These are phyloP conservation scores for Hyphopichia burtonii DNA, from an alignment of 1,139 yeast genomes.

Conservation along the genomic window DNA sequence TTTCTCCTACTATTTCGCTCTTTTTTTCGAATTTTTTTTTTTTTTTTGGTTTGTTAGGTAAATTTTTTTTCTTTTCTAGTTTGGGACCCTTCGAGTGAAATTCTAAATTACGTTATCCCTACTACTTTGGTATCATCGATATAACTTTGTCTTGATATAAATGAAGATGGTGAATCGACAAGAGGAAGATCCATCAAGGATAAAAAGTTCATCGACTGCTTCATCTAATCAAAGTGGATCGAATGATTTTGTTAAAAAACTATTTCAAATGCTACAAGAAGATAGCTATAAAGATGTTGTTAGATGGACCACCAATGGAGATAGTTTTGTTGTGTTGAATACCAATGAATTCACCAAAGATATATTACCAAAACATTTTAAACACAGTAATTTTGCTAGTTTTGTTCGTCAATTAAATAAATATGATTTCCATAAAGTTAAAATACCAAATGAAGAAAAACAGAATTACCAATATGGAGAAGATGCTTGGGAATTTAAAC, in stretches of 20 bases:
- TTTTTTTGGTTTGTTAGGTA: no score
- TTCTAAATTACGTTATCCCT: no score
- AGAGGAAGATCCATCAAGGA: no score
- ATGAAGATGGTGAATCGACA: no score
- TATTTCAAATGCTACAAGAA: conserved; percentile 82
- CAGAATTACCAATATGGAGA: conserved; percentile 64
- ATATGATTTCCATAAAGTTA: conserved; percentile 95
- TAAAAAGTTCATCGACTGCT: conserved; percentile 13
- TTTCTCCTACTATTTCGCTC: no score
- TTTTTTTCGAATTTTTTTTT: no score
- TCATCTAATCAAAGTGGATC: conserved; percentile 46
- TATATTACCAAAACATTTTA: conserved; percentile 85
- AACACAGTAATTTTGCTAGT: conserved; percentile 90
- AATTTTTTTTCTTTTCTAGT: no score
- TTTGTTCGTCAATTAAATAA: conserved; percentile 93
- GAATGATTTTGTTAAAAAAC: conserved; percentile 73
- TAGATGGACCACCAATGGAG: conserved; percentile 81
- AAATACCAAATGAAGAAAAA: conserved; percentile 54
- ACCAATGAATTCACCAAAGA: conserved; percentile 86
- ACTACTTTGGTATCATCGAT: no score
- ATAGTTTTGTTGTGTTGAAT: conserved; percentile 83
- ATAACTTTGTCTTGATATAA: no score
- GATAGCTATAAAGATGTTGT: conserved; percentile 72
- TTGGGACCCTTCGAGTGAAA: no score
- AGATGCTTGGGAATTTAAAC: conserved; percentile 92